Conservation (phyloP, 257 asterid species). For the Verbena officinalis region DNA sequence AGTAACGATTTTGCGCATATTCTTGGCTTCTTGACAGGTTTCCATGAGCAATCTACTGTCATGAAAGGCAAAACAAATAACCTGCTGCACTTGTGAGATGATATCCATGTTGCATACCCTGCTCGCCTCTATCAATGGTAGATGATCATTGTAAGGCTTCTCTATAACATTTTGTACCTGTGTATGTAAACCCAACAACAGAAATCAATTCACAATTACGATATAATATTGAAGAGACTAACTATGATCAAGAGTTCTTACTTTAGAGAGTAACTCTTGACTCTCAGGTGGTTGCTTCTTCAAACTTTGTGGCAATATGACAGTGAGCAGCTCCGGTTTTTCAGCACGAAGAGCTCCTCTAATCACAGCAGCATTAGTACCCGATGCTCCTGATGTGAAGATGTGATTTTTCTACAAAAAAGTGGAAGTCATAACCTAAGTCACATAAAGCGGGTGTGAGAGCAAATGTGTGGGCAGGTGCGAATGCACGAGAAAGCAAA, state of each 20-base stretch:
- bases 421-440: not conserved
- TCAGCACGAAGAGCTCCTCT: constrained; percentile 99
- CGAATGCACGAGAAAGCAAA: too few species aligned
- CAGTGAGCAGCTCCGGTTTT: constrained; percentile 90
- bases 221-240: too few species aligned
- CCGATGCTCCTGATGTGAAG: constrained; percentile 97
- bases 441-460: too few species aligned
- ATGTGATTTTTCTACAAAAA: constrained; percentile 85
- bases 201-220: too few species aligned
- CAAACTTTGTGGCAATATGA: constrained; percentile 95
- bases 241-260: too few species aligned
- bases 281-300: constrained; percentile 93
- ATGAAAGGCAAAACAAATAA: constrained; percentile 94
- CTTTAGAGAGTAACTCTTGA: constrained; percentile 92
- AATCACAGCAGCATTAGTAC: constrained; percentile 98
- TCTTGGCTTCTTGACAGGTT: not conserved
- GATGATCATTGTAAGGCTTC: constrained; percentile 97
- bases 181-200: constrained; percentile 17
- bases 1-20: constrained; percentile 70
- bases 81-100: constrained; percentile 95
- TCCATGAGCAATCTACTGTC: constrained; percentile 65
- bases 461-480: too few species aligned
- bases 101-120: constrained; percentile 99
- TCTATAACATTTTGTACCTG: constrained; percentile 91
- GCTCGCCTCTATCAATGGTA: constrained; percentile 98